Conservation (phyloP, 2,329 filamentous ascomycete species). For the Penicillium sp. region DNA sequence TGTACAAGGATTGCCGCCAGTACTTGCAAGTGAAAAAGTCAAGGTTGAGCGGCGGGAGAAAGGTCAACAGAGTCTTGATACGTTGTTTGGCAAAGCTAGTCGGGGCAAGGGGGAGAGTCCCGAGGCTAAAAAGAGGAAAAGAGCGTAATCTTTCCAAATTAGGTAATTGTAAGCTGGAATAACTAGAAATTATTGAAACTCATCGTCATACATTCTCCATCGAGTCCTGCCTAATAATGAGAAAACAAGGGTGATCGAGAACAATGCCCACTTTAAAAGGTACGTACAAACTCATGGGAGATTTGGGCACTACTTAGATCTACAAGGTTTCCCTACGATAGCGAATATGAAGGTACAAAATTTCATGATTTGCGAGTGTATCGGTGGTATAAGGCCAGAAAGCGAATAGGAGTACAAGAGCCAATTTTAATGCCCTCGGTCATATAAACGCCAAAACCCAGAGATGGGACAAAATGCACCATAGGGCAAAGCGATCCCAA, state of each 20-base stretch:
- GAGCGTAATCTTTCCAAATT: neutral
- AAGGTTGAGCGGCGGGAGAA: conserved; percentile 41
- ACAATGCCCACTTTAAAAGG: neutral
- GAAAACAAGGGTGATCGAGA: neutral
- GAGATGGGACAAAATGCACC: neutral
- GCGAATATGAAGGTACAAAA: neutral
- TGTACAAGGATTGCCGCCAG: conserved; percentile 42
- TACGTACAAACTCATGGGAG: neutral
- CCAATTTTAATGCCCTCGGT: conserved; percentile 16
- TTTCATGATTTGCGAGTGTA: conserved; percentile 16
- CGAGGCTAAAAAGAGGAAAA: conserved; percentile 29
- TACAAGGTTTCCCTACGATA: neutral
- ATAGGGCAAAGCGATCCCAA: neutral
- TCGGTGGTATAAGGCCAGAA: conserved; percentile 24
- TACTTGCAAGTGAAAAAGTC: conserved; percentile 41
- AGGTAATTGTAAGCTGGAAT: neutral
- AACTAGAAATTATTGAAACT: too few species aligned
- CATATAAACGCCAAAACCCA: conserved; percentile 16
- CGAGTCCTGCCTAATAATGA: neutral
- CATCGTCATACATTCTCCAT: neutral
- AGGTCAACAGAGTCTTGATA: conserved; percentile 41
- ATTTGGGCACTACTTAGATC: neutral
- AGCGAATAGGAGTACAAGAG: neutral
- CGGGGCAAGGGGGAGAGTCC: neutral
- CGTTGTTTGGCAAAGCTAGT: conserved; percentile 35